A percentile compares a stretch with the other conserved stretches of the same genome.
phyloP scores from a whole-genome alignment of 1,284 basidiomycete genomes.

The Pterulicium gracile region DNA sequence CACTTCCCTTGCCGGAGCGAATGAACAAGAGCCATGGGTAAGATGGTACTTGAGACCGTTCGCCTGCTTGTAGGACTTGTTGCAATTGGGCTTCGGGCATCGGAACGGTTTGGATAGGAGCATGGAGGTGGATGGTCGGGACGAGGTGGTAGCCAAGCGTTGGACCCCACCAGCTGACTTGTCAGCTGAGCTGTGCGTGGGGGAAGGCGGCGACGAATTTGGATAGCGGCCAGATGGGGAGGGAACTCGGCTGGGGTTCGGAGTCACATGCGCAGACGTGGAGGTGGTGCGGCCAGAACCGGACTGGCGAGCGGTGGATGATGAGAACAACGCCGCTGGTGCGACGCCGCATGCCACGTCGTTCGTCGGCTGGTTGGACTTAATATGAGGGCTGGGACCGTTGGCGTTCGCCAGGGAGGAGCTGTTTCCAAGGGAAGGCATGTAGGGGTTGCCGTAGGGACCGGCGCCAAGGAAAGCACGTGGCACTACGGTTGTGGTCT shows the following conservation, averaged over 20 bases:
- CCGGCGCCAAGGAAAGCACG: not conserved
- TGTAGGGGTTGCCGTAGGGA: not conserved
- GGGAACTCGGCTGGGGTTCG: slow-evolving; percentile 13
- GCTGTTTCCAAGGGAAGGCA: not conserved
- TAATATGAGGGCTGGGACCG: not conserved
- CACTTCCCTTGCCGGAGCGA: slow-evolving; percentile 74
- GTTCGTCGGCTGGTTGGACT: slow-evolving; percentile 1
- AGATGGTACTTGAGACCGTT: slow-evolving; percentile 97
- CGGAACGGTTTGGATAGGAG: slow-evolving; percentile 80
- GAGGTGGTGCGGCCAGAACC: slow-evolving; percentile 6
- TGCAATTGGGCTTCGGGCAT: slow-evolving; percentile 95
- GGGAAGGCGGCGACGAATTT: not conserved
- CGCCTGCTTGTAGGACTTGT: slow-evolving; percentile 93
- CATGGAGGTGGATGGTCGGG: slow-evolving; percentile 16
- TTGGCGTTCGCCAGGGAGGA: slow-evolving; percentile 6
- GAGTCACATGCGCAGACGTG: slow-evolving; percentile 16
- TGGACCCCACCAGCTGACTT: not conserved
- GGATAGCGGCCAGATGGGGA: slow-evolving; percentile 8
- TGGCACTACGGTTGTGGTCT: slow-evolving; percentile 13
- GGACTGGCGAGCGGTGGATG: not conserved
- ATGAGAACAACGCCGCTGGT: slow-evolving; percentile 49
- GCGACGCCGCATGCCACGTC: slow-evolving; percentile 34
- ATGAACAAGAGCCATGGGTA: slow-evolving; percentile 89
- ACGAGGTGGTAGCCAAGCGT: not conserved
- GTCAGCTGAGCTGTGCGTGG: slow-evolving; percentile 2